Conservation (phyloP, 805 yeast genomes). For the Lipomyces yamadae region DNA sequence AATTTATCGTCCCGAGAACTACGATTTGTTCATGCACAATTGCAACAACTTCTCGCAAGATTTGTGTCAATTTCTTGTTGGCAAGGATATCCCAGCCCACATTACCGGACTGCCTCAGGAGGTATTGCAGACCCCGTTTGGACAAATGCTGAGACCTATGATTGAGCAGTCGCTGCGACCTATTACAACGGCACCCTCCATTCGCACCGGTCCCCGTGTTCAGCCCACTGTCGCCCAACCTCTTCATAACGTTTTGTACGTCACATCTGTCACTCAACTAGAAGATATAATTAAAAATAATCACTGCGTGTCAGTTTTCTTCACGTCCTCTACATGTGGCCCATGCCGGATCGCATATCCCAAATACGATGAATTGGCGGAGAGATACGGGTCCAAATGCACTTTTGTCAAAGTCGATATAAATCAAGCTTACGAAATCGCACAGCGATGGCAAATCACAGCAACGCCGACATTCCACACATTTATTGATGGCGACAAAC, state of each 20-base stretch:
- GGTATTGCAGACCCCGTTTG: constrained; percentile 58
- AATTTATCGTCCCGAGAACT: constrained; percentile 54
- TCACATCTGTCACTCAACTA: constrained; percentile 27
- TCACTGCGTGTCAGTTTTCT: constrained; percentile 34
- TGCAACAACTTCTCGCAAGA: constrained; percentile 72
- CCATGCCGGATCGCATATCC: constrained; percentile 40
- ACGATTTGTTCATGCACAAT: constrained; percentile 65
- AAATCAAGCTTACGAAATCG: constrained; percentile 31
- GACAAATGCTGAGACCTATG: constrained; percentile 53
- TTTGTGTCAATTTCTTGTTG: constrained; percentile 61
- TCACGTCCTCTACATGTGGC: constrained; percentile 40
- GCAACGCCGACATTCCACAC: constrained; percentile 41
- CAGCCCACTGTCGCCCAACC: neutral
- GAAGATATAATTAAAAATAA: constrained; percentile 24
- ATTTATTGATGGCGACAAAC: constrained; percentile 30
- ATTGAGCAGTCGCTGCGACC: constrained; percentile 41
- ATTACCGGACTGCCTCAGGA: constrained; percentile 59
- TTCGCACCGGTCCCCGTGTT: neutral
- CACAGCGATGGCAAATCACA: constrained; percentile 31
- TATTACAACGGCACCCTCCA: constrained; percentile 39
- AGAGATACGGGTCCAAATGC: constrained; percentile 21
- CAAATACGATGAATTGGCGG: constrained; percentile 37
- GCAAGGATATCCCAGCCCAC: constrained; percentile 58
- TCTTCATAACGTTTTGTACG: constrained; percentile 23
- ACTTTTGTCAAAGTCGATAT: constrained; percentile 39